These are phyloP conservation scores for Paracoccidioides brasiliensis DNA, from an alignment of 2,329 filamentous ascomycete species.

Conservation along the genomic window DNA sequence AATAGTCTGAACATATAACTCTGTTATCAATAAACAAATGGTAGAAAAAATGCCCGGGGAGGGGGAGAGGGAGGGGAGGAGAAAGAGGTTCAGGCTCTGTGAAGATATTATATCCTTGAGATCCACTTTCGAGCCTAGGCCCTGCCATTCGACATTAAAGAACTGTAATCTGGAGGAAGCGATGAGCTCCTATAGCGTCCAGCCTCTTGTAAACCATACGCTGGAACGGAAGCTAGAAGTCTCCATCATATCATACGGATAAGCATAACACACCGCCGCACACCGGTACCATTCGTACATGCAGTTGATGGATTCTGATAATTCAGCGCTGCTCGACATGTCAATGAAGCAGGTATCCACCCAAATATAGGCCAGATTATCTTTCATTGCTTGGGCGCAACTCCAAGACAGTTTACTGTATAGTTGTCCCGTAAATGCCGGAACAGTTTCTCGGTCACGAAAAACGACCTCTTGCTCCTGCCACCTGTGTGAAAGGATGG, in stretches of 20 bases:
- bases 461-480: constrained; percentile 14
- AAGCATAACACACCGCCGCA: constrained; percentile 25
- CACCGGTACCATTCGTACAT: constrained; percentile 24
- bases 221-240: constrained; percentile 1
- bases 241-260: constrained; percentile 14
- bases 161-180: constrained; percentile 3
- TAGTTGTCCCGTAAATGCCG: not conserved
- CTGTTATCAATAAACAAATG: too few relatives aligned
- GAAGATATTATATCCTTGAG: constrained; percentile 3
- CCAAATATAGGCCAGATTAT: constrained; percentile 23
- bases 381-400: constrained; percentile 12
- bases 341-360: constrained; percentile 31
- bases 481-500: constrained; percentile 18
- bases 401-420: constrained; percentile 1
- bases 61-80: too few relatives aligned
- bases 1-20: too few relatives aligned
- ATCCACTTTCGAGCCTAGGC: constrained; percentile 1
- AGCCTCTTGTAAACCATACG: constrained; percentile 5
- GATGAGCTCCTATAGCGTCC: constrained; percentile 7
- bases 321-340: constrained; percentile 23
- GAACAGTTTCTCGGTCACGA: constrained; percentile 8
- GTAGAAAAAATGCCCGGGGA: too few relatives aligned
- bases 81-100: not conserved
- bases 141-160: constrained; percentile 4
- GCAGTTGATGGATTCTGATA: constrained; percentile 22